phyloP scores from a whole-genome alignment of 139 green algal species.

The Chlorella sp. region DNA sequence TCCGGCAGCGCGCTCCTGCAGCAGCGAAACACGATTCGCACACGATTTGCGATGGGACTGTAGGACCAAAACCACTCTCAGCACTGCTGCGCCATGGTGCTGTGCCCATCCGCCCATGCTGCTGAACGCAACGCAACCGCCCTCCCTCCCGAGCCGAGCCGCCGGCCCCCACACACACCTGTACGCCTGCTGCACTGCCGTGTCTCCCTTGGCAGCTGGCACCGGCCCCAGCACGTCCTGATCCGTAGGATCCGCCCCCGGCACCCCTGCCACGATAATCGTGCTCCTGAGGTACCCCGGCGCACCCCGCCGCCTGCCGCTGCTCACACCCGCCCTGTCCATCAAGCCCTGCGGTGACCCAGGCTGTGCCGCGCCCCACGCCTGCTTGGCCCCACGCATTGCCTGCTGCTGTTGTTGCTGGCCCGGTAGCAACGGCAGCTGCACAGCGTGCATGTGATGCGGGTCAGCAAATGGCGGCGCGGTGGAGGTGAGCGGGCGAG shows the following conservation, averaged over 20 bases:
- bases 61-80: neutral
- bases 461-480: no score
- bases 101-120: neutral
- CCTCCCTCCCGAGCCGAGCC: neutral
- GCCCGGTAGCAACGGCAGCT: no score
- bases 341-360: neutral
- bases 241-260: neutral
- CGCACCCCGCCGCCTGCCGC: neutral
- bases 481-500: no score
- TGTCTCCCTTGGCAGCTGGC: neutral
- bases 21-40: no score
- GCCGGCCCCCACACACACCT: no score
- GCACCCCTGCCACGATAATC: neutral
- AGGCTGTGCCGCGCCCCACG: no score
- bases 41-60: neutral
- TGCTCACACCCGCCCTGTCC: neutral
- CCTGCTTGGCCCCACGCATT: no score
- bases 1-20: no score
- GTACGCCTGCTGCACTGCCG: no score
- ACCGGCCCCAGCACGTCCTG: neutral
- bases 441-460: no score
- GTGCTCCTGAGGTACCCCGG: neutral
- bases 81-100: neutral
- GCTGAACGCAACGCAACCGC: neutral
- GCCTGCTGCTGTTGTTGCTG: no score